phyloP scores from a whole-genome alignment of 1,139 yeast genomes.

The Saccharomyces hybrid region DNA sequence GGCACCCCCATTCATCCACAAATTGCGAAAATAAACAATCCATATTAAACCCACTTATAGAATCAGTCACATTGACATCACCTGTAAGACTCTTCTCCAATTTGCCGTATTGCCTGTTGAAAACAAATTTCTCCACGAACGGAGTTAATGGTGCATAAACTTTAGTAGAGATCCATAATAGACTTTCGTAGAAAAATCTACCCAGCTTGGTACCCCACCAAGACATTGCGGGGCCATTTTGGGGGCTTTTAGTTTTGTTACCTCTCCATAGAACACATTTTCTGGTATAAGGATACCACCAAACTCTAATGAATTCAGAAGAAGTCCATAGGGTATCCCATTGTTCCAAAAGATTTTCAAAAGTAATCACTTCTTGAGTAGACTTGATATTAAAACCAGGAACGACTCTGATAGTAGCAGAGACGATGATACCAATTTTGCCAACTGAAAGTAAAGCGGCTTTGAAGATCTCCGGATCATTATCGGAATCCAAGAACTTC shows the following conservation, averaged over 20 bases:
- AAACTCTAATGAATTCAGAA: slow-evolving; percentile 82
- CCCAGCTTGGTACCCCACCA: slow-evolving; percentile 85
- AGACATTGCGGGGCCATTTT: slow-evolving; percentile 60
- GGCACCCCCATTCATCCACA: slow-evolving; percentile 96
- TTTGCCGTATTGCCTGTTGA: slow-evolving; percentile 73
- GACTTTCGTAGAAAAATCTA: slow-evolving; percentile 66
- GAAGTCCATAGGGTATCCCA: slow-evolving; percentile 81
- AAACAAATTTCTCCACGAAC: slow-evolving; percentile 72
- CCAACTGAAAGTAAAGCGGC: slow-evolving; percentile 89
- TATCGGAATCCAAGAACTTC: slow-evolving; percentile 59
- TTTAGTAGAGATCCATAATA: slow-evolving; percentile 74
- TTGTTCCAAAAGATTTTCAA: slow-evolving; percentile 57
- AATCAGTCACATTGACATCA: slow-evolving; percentile 64
- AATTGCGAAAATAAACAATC: slow-evolving; percentile 92
- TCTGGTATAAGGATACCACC: slow-evolving; percentile 96
- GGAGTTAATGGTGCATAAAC: slow-evolving; percentile 74
- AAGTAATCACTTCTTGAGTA: slow-evolving; percentile 74
- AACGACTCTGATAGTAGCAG: slow-evolving; percentile 79
- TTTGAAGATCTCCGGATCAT: slow-evolving; percentile 62
- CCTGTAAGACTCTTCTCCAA: slow-evolving; percentile 64
- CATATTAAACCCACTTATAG: slow-evolving; percentile 87
- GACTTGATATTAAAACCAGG: slow-evolving; percentile 80
- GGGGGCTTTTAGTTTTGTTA: slow-evolving; percentile 52
- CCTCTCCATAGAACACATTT: slow-evolving; percentile 91
- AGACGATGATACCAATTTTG: slow-evolving; percentile 81